These are phyloP conservation scores for Leishmania amazonensis DNA, from an alignment of 208 protist genomes.

Conservation along the genomic window DNA sequence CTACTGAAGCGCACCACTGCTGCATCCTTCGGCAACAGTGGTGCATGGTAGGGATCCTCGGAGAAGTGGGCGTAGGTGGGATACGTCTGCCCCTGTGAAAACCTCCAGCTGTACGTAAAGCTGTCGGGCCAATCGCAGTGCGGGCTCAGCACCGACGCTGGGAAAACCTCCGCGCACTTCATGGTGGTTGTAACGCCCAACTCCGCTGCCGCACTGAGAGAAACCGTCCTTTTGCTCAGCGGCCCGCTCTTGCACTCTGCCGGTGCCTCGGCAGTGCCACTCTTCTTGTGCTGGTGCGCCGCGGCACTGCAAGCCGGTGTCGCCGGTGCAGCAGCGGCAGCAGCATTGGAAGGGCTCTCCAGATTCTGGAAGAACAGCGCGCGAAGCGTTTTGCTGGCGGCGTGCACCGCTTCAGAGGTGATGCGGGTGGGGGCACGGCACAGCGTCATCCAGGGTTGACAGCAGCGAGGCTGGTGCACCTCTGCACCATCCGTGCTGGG, in stretches of 20 bases:
- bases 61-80: slow-evolving; percentile 51
- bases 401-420: slow-evolving; percentile 30
- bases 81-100: slow-evolving; percentile 57
- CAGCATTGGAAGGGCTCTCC: slow-evolving; percentile 8
- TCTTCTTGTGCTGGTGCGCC: neutral
- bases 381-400: slow-evolving; percentile 32
- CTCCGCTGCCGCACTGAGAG: slow-evolving; percentile 9
- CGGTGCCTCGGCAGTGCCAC: neutral
- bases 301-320: neutral
- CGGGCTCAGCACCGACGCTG: slow-evolving; percentile 40
- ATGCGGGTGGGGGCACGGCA: slow-evolving; percentile 38
- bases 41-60: slow-evolving; percentile 80
- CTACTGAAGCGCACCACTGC: slow-evolving; percentile 56
- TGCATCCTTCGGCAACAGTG: slow-evolving; percentile 66
- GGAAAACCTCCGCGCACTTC: slow-evolving; percentile 52
- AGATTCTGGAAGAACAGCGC: slow-evolving; percentile 37
- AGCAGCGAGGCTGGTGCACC: neutral
- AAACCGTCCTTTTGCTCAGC: slow-evolving; percentile 18
- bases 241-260: neutral
- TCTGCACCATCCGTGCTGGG: neutral
- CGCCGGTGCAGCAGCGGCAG: neutral
- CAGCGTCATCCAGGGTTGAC: slow-evolving; percentile 30
- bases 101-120: slow-evolving; percentile 63
- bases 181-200: slow-evolving; percentile 31
- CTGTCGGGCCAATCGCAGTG: slow-evolving; percentile 78